Conservation (phyloP, 208 protist genomes). For the Angomonas ambiguus region DNA sequence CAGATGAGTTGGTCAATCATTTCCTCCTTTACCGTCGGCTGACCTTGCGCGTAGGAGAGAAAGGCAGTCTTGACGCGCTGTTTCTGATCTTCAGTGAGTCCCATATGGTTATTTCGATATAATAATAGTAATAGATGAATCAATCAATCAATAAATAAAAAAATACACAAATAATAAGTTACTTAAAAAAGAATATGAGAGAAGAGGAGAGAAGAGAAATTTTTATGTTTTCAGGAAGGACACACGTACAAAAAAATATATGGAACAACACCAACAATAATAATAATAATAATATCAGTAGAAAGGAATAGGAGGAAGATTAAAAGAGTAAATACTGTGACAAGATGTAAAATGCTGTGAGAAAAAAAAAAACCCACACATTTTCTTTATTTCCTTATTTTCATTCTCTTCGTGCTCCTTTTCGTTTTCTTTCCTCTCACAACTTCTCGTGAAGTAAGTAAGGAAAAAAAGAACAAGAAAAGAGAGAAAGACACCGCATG, state of each 20-base stretch:
- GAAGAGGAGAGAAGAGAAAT: too few relatives aligned
- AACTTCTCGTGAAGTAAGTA: too few relatives aligned
- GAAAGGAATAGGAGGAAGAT: neutral
- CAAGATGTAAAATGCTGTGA: too few relatives aligned
- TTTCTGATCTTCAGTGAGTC: constrained; percentile 58
- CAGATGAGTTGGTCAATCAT: constrained; percentile 91
- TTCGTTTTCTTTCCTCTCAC: too few relatives aligned
- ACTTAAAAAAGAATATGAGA: neutral
- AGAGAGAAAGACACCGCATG: too few relatives aligned
- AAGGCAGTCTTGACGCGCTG: constrained; percentile 89
- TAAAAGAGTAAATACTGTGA: neutral
- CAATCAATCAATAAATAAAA: neutral
- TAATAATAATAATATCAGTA: neutral
- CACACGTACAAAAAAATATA: too few relatives aligned
- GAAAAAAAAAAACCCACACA: too few relatives aligned
- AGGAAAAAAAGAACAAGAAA: too few relatives aligned
- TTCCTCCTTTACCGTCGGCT: constrained; percentile 62
- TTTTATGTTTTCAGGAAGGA: too few relatives aligned
- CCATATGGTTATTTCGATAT: neutral
- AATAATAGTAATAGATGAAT: neutral
- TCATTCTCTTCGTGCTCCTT: neutral
- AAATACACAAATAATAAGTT: neutral
- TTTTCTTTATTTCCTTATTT: neutral
- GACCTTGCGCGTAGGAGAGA: constrained; percentile 80
- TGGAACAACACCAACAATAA: too few relatives aligned